phyloP scores from a whole-genome alignment of 306 rosid genomes.

The Cucumis sativus region Cucumber_9930_V3 NC_026657.2:7780001-7780500 shows the following conservation, averaged over 20 bases:
- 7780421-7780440: conserved; percentile 53
- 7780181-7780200: conserved; percentile 68
- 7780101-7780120: conserved; percentile 13
- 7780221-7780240: conserved; percentile 24
- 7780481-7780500: background rate
- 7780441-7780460: background rate
- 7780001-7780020: conserved; percentile 73
- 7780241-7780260: background rate
- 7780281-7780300: conserved; percentile 40
- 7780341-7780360: conserved; percentile 79
- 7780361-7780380: conserved; percentile 91
- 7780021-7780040: conserved; percentile 69
- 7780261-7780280: conserved; percentile 11
- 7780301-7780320: conserved; percentile 40
- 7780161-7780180: conserved; percentile 61
- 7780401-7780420: conserved; percentile 90
- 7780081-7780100: conserved; percentile 19
- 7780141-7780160: conserved; percentile 40
- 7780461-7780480: background rate
- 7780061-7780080: conserved; percentile 69
- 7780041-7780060: conserved; percentile 96
- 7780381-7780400: conserved; percentile 71
- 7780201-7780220: conserved; percentile 38
- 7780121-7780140: conserved; percentile 35
- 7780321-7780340: conserved; percentile 48